Base-by-base conservation (phyloP, 805 yeast species). In the Sugiyamaella marilandica region DNA sequence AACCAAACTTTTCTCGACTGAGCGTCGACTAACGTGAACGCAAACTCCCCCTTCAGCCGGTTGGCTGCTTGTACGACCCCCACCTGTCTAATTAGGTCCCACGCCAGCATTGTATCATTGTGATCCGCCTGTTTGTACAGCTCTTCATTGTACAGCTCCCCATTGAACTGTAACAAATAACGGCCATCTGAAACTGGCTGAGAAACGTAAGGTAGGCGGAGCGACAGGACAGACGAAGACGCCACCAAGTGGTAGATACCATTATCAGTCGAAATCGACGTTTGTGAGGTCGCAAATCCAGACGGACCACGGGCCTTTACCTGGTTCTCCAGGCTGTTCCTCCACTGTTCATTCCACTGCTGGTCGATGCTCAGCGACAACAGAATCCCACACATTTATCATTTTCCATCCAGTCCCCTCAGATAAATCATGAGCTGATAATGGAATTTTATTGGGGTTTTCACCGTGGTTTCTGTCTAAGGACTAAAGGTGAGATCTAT, bases 21-120 rank as follows among this genome's bases (percentile, higher is more conserved):
- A 0, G 56, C 14, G 14, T 83, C 66, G 59, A 75, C 67, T 66
- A 66, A 65, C 72, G 82, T 70, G 52, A 74, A 71, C 0, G 99
- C 94, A 73, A 84, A 94, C 63, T 92, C 99, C 1, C 99, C 99
- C 31, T 79, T 76, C 16, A 89, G 59, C 1, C 47, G 49, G 7
- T 69, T 63, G 1, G 88, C 63, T 0, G 80, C 69, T 1, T 67
- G 56, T 1, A 71, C 46, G 2, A 84, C 67, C 19, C 80, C 75
- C 1, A 56, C 29, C 5, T 50, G 51, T 10, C 58, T 48, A 31
- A 86, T 63, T 31, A 61, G 60, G 1, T 71, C 61, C 46, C 72
- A 70, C 5, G 88, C 68, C 57, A 66, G 85, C 2, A 66, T 72
- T 0, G 95, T 82, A 66, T 91, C 97, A 64, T 87, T 87, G 0